These are phyloP conservation scores for Eucalyptus fibrosa DNA, from an alignment of 345 rosid genomes.

Conservation along the genomic window DNA sequence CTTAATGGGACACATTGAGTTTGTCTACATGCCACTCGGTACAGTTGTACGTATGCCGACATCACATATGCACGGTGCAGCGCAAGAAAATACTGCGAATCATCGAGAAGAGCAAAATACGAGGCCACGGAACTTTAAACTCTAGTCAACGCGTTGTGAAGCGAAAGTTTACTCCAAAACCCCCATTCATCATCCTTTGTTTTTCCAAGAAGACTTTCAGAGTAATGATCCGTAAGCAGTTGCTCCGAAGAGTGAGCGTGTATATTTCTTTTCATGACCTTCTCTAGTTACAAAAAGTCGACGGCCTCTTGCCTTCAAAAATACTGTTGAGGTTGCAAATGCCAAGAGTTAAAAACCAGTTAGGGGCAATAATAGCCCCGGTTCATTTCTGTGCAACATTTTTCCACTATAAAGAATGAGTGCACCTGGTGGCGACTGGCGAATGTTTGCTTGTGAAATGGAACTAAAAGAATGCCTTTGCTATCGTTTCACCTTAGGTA, in stretches of 20 bases:
- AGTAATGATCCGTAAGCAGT: not conserved
- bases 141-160: not conserved
- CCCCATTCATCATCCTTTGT: not conserved
- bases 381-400: not conserved
- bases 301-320: not conserved
- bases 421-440: not conserved
- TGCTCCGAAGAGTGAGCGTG: not conserved
- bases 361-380: not conserved
- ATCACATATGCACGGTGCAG: not conserved
- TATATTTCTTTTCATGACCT: not conserved
- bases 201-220: not conserved
- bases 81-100: not conserved
- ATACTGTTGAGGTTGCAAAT: not conserved
- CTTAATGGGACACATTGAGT: not conserved
- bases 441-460: not conserved
- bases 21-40: not conserved
- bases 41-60: not conserved
- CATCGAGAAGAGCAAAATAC: not conserved
- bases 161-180: not conserved
- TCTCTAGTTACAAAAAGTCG: not conserved
- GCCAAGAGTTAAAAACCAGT: not conserved
- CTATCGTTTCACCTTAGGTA: slow-evolving; percentile 9
- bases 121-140: not conserved
- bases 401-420: not conserved
- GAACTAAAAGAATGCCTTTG: not conserved